These are phyloP conservation scores for Stachybotrys echinatus DNA, from an alignment of 2,329 filamentous ascomycete genomes.

Conservation along the genomic window DNA sequence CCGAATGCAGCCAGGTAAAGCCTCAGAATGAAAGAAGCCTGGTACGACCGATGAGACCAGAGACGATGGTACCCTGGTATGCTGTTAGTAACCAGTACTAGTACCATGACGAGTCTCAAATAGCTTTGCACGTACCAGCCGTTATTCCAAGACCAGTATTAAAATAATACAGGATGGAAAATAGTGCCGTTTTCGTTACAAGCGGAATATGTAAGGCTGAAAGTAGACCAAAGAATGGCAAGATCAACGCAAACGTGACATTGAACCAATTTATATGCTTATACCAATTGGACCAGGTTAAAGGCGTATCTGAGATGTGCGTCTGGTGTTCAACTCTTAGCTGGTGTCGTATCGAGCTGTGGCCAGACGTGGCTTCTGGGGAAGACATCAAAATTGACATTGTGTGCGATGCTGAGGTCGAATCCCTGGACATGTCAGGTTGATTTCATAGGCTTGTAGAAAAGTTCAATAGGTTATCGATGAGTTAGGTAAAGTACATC, in stretches of 20 bases:
- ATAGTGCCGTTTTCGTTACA: slow-evolving; percentile 59
- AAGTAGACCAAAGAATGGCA: slow-evolving; percentile 1
- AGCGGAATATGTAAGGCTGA: slow-evolving; percentile 34
- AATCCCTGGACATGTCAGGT: not conserved
- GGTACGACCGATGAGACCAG: slow-evolving; percentile 76
- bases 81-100: not conserved
- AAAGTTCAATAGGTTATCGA: no score
- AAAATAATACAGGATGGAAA: slow-evolving; percentile 71
- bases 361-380: not conserved
- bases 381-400: not conserved
- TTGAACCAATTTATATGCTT: slow-evolving; percentile 85
- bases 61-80: slow-evolving; percentile 46
- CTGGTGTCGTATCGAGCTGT: not conserved
- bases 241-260: slow-evolving; percentile 59
- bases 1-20: slow-evolving; percentile 71
- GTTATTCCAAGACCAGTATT: slow-evolving; percentile 70
- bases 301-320: not conserved
- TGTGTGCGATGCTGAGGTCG: not conserved
- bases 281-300: not conserved
- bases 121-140: slow-evolving; percentile 44
- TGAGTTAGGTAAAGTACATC: no score
- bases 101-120: not conserved
- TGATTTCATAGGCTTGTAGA: no score
- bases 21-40: slow-evolving; percentile 63
- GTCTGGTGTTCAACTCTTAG: not conserved